Evolutionary conservation across 2,329 filamentous ascomycete species (phyloP).

Genomic region (Diaporthe eres): DNA sequence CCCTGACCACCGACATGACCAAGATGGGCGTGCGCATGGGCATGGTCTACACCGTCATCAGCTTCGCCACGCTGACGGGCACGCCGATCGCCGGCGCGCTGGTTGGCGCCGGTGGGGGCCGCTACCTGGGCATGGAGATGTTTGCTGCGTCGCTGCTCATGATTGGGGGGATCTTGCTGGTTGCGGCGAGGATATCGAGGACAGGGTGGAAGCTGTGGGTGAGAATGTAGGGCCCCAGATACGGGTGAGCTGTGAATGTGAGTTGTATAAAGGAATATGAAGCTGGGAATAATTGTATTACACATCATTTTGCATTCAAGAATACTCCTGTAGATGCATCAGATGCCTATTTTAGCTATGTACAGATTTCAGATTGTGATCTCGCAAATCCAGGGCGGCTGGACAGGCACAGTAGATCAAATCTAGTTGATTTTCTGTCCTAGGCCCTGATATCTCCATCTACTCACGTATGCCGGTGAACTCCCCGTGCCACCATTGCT

Average conservation of each 20-base stretch:
- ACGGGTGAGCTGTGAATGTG: no score
- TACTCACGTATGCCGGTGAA: conserved; percentile 20
- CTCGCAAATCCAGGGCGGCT: no score
- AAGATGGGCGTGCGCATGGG: conserved; percentile 70
- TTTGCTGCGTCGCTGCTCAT: conserved; percentile 62
- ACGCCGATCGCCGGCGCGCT: conserved; percentile 66
- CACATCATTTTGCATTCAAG: no score
- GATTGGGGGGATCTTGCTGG: conserved; percentile 56
- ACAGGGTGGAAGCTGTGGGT: conserved; percentile 59
- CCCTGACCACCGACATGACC: conserved; percentile 64
- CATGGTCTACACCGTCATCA: conserved; percentile 70
- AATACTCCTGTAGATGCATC: background rate
- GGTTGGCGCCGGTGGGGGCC: conserved; percentile 56
- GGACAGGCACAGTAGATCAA: background rate
- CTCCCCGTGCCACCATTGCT: conserved; percentile 49
- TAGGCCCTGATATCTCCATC: conserved; percentile 33
- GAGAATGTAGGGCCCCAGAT: conserved; percentile 41
- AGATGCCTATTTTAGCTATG: background rate
- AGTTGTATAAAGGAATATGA: background rate
- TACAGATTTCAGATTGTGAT: background rate
- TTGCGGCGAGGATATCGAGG: conserved; percentile 55
- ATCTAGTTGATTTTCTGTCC: conserved; percentile 3
- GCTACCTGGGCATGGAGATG: conserved; percentile 62
- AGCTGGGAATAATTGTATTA: background rate
- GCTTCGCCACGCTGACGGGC: conserved; percentile 65